Conservation (phyloP, 1,284 basidiomycete genomes). For the Exsudoporus floridanus region DNA sequence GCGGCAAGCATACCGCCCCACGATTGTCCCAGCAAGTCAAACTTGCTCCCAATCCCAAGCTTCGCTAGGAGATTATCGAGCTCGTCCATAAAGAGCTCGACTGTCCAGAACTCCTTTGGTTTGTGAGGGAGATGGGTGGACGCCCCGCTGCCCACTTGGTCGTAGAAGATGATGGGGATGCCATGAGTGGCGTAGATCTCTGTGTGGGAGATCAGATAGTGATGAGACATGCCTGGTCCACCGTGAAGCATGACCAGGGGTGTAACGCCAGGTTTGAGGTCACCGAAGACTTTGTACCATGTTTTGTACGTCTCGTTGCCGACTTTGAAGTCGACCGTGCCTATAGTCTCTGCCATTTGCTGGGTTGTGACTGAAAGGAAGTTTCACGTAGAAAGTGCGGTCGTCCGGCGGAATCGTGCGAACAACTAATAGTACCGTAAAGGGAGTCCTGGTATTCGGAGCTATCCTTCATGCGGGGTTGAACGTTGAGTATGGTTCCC, state of each 20-base stretch:
- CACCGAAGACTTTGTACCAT: conserved; percentile 37
- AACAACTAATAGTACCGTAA: background rate
- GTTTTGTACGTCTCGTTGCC: conserved; percentile 31
- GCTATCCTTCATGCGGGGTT: no score
- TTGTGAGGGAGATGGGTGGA: conserved; percentile 28
- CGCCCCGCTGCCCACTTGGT: conserved; percentile 29
- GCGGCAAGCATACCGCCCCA: conserved; percentile 34
- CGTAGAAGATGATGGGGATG: conserved; percentile 34
- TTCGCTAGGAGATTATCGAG: conserved; percentile 25
- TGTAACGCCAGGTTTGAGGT: conserved; percentile 21
- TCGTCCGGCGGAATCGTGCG: background rate
- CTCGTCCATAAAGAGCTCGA: conserved; percentile 30
- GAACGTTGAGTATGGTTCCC: no score
- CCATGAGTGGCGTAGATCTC: conserved; percentile 8
- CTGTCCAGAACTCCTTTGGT: conserved; percentile 26
- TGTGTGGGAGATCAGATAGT: conserved; percentile 21
- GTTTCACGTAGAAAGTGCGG: background rate
- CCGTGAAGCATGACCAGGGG: conserved; percentile 41
- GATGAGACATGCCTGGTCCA: conserved; percentile 34
- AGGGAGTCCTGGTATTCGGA: background rate
- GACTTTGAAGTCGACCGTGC: conserved; percentile 26
- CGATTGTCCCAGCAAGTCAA: conserved; percentile 30
- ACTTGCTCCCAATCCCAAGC: conserved; percentile 18
- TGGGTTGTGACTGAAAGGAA: no score
- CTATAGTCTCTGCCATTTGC: conserved; percentile 20